A percentile compares a stretch with the other conserved stretches of the same genome.
Evolutionary conservation across 2,329 filamentous ascomycete species (phyloP).

Genomic region (Berkeleyomyces basicola): DNA sequence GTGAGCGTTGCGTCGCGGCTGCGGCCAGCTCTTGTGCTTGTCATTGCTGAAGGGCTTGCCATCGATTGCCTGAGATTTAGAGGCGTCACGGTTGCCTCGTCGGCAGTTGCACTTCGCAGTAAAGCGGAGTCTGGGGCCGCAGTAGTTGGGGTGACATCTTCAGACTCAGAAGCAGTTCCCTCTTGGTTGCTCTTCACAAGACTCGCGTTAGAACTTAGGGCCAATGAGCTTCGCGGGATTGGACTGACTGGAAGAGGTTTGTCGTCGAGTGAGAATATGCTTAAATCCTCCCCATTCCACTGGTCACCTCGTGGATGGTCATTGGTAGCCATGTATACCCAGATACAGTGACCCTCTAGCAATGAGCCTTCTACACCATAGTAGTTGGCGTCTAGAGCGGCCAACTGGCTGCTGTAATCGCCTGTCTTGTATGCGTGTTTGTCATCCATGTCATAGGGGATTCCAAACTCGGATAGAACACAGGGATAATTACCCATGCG

Average conservation of each 20-base stretch:
- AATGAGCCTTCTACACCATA: conserved; percentile 74
- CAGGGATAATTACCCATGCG: conserved; percentile 80
- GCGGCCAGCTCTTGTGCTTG: conserved; percentile 21
- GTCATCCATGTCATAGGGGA: conserved; percentile 97
- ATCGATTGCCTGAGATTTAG: conserved; percentile 60
- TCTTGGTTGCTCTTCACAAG: background rate
- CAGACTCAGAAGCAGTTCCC: background rate
- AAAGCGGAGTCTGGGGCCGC: background rate
- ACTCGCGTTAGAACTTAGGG: conserved; percentile 9
- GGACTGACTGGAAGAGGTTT: conserved; percentile 39
- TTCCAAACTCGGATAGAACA: conserved; percentile 86
- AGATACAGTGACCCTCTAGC: conserved; percentile 74
- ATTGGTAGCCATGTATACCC: conserved; percentile 74
- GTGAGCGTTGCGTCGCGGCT: conserved; percentile 37
- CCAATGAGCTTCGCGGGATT: conserved; percentile 20
- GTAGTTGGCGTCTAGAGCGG: conserved; percentile 91
- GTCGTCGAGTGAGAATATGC: conserved; percentile 77
- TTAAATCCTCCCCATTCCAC: conserved; percentile 96
- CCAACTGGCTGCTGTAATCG: conserved; percentile 81
- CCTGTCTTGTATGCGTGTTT: conserved; percentile 91
- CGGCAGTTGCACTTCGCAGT: conserved; percentile 18
- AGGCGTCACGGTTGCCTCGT: conserved; percentile 49
- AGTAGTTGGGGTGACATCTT: background rate
- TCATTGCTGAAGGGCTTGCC: conserved; percentile 49
- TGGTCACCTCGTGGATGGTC: conserved; percentile 78